Percentiles rank a stretch among this genome's conserved stretches.
Conservation (phyloP, 75 land plant genomes). For the Pinus taeda region DNA sequence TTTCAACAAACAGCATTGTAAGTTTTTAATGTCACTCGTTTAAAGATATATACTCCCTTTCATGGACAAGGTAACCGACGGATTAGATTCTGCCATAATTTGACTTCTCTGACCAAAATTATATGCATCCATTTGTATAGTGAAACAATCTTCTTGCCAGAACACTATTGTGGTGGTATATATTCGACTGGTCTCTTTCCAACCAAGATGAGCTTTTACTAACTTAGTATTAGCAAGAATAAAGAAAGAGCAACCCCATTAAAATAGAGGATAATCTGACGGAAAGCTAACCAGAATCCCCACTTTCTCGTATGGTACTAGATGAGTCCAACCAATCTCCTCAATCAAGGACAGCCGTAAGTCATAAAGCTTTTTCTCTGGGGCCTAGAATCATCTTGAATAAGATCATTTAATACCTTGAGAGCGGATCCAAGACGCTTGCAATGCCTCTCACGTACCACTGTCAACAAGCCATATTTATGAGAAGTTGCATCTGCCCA, state of each 20-base stretch:
- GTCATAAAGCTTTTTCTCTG: slow-evolving; percentile 81
- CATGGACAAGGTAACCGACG: too few relatives aligned
- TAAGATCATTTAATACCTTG: slow-evolving; percentile 68
- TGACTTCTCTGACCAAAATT: too few relatives aligned
- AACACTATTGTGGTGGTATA: too few relatives aligned
- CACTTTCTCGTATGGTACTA: slow-evolving; percentile 56
- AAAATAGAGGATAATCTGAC: slow-evolving; percentile 66
- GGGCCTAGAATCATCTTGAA: slow-evolving; percentile 77
- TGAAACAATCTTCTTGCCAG: too few relatives aligned
- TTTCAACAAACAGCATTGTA: too few relatives aligned
- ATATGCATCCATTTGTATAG: too few relatives aligned
- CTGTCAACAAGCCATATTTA: slow-evolving; percentile 62
- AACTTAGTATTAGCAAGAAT: too few relatives aligned
- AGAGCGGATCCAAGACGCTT: slow-evolving; percentile 6
- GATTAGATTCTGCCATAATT: too few relatives aligned
- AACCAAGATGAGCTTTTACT: too few relatives aligned
- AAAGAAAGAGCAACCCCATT: neutral
- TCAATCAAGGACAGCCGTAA: slow-evolving; percentile 66
- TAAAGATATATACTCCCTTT: too few relatives aligned
- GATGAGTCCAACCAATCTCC: slow-evolving; percentile 78
- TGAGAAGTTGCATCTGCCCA: slow-evolving; percentile 82
- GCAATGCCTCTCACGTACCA: slow-evolving; percentile 62
- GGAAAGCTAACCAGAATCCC: slow-evolving; percentile 90
- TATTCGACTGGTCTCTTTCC: too few relatives aligned
- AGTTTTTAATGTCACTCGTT: too few relatives aligned